Percentiles rank a stretch among this genome's conserved stretches.
These are phyloP conservation scores for Cordyceps farinosa DNA, from an alignment of 2,329 filamentous ascomycete genomes.

Conservation along the genomic window DNA sequence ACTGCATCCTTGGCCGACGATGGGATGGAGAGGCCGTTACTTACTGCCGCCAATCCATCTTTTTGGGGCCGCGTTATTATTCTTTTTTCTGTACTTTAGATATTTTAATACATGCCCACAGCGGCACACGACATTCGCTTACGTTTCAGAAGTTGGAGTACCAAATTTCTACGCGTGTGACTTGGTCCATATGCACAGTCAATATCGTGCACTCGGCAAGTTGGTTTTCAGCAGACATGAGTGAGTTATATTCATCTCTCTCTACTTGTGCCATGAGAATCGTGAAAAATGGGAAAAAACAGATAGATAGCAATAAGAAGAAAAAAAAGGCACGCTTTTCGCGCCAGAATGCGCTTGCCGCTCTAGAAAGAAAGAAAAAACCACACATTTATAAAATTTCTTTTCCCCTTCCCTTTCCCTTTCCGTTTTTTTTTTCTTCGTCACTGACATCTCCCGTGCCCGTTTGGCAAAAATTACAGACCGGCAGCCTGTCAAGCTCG, in stretches of 20 bases:
- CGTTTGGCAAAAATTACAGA: neutral
- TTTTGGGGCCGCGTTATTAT: neutral
- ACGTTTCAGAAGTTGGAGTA: too few species aligned
- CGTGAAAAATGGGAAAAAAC: neutral
- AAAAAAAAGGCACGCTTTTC: neutral
- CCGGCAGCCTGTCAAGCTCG: neutral
- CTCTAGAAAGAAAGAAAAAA: neutral
- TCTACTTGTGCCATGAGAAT: neutral
- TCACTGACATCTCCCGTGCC: neutral
- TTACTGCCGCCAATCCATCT: neutral
- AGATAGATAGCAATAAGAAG: neutral
- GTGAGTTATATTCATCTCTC: conserved; percentile 5
- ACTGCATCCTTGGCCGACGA: neutral
- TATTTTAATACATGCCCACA: conserved; percentile 8
- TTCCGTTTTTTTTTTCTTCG: neutral
- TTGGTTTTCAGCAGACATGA: too few species aligned
- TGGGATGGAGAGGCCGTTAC: neutral
- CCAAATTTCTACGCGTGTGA: too few species aligned
- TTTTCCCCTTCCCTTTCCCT: neutral
- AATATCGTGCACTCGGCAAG: too few species aligned
- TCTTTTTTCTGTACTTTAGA: neutral
- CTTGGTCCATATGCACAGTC: too few species aligned
- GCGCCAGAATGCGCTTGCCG: conserved; percentile 5
- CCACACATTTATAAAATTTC: neutral
- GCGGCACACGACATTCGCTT: neutral